Evolutionary conservation across 768 basidiomycete genomes (phyloP).

Genomic region (Agaricus blazei): DNA sequence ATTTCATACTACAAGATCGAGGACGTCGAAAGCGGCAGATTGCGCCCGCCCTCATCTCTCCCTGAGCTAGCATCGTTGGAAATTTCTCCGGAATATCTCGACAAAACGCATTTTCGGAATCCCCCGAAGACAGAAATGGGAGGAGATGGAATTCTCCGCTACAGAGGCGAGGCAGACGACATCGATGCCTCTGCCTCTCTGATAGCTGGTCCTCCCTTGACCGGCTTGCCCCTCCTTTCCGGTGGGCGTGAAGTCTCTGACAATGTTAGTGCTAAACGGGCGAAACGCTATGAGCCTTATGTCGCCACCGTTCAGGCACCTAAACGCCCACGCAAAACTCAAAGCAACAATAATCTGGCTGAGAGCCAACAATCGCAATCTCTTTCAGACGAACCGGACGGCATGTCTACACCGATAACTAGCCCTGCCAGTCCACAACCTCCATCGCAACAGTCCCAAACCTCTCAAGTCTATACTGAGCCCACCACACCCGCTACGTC

Average conservation of each 20-base stretch:
- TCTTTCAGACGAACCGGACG: not conserved
- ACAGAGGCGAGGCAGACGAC: slow-evolving; percentile 82
- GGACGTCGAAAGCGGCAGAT: slow-evolving; percentile 84
- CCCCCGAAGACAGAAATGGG: slow-evolving; percentile 87
- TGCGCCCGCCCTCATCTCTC: slow-evolving; percentile 82
- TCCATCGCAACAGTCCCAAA: slow-evolving; percentile 8
- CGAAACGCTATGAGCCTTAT: slow-evolving; percentile 41
- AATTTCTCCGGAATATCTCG: slow-evolving; percentile 83
- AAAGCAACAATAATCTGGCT: slow-evolving; percentile 12
- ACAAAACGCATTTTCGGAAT: slow-evolving; percentile 87
- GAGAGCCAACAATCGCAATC: not conserved
- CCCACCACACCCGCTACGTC: slow-evolving; percentile 16
- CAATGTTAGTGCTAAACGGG: slow-evolving; percentile 26
- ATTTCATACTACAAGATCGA: slow-evolving; percentile 93
- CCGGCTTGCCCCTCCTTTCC: slow-evolving; percentile 44
- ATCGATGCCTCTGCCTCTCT: slow-evolving; percentile 39
- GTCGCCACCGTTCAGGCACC: slow-evolving; percentile 14
- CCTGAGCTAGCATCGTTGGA: slow-evolving; percentile 84
- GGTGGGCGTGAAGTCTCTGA: slow-evolving; percentile 38
- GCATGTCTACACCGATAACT: not conserved
- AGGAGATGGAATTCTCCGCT: slow-evolving; percentile 75
- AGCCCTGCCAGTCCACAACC: slow-evolving; percentile 1
- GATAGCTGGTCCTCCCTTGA: slow-evolving; percentile 21
- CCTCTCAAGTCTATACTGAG: slow-evolving; percentile 19
- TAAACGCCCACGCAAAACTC: slow-evolving; percentile 36